Evolutionary conservation across 306 rosid genomes (phyloP).

Genomic region (Fragaria ananassa): DNA sequence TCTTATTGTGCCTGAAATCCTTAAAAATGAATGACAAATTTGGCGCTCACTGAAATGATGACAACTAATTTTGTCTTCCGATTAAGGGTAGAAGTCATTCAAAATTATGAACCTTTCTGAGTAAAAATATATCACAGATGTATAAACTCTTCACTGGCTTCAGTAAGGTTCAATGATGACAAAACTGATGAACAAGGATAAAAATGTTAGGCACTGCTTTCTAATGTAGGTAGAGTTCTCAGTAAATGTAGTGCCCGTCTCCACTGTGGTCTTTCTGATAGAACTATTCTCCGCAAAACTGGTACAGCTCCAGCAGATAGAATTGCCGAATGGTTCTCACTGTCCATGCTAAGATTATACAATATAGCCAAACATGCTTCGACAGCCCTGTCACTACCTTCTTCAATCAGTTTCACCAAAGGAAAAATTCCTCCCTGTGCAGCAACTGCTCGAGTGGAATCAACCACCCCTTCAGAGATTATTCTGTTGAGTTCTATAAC

Average conservation of each 20-base stretch:
- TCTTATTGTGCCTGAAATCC: neutral
- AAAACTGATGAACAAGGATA: neutral
- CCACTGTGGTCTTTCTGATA: conserved; percentile 69
- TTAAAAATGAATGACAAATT: neutral
- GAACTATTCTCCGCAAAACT: conserved; percentile 52
- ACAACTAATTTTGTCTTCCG: neutral
- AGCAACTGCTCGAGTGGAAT: conserved; percentile 55
- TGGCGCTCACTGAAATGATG: neutral
- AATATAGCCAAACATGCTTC: conserved; percentile 76
- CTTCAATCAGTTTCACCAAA: conserved; percentile 69
- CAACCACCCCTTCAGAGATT: conserved; percentile 69
- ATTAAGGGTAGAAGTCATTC: neutral
- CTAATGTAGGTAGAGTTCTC: conserved; percentile 54
- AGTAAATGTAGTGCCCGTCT: conserved; percentile 68
- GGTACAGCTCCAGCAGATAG: conserved; percentile 75
- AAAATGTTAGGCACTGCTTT: neutral
- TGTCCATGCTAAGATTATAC: conserved; percentile 75
- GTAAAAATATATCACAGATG: neutral
- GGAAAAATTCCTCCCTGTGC: conserved; percentile 55
- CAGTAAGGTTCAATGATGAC: neutral
- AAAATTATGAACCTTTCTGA: neutral
- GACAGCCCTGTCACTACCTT: conserved; percentile 60
- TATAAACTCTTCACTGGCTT: neutral
- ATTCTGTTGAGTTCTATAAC: conserved; percentile 72
- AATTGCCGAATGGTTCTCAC: conserved; percentile 67